Base-by-base conservation (phyloP, 2,329 filamentous ascomycete genomes). In the Fusarium agapanthi region DNA sequence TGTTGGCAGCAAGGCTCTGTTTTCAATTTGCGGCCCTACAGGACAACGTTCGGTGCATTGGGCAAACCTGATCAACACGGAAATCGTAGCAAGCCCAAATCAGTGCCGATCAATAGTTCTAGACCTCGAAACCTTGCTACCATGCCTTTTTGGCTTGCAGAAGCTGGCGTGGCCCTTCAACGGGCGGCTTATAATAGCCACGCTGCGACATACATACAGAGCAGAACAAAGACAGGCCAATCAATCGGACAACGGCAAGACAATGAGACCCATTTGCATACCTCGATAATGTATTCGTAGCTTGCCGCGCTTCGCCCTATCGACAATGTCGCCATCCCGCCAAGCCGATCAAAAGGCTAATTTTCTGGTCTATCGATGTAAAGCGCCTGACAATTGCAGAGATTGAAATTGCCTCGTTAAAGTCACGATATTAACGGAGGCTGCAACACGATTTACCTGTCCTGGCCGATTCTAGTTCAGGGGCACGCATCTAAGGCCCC, bases 291-390 rank as follows among this genome's bases (percentile, higher is more conserved):
- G n/a, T 47, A 61, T 56, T 47, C 40, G 44, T 58, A 51, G 71
- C 50, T 68, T 74, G 24, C 55, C 71, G 71, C 71, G 67, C 71
- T 73, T 74, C 40, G 66, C 70, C 71, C 57, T 63, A 67, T 61
- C 67, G 62, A 67, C 32, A 57, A 73, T 73, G 71, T 73, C 71
- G 71, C 71, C 71, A 73, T 73, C 50, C 62, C 68, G 70, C 61
- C 67, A 68, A 58, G 54, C n/a, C 41, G 67, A 68, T 58, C 43
- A 63, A 45, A 53, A 57, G 69, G 69, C 67, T 72, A 74, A 70
- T 57, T 65, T 72, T 57, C 50, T 61, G 55, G 58, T 65, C 63
- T 72, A 65, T 74, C 47, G 59, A 68, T 56, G 58, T 56, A 71
- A 72, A 71, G 63, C 71, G 71, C 58, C 55, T 41, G 34, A 51